phyloP scores from a whole-genome alignment of 768 basidiomycete species.

The Obba rivulosa region DNA sequence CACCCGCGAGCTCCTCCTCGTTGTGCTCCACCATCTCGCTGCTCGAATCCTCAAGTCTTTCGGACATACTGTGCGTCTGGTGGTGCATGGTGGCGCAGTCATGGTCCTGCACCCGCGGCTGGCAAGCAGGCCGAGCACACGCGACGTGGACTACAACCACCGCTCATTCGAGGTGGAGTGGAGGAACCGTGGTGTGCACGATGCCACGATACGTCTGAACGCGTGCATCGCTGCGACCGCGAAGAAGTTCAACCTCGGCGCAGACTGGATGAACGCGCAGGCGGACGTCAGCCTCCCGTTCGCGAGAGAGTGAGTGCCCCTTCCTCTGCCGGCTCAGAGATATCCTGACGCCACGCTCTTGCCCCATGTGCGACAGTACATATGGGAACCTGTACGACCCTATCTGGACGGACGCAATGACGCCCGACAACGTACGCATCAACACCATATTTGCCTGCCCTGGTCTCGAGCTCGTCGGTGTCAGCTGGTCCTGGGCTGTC shows the following conservation, averaged over 20 bases:
- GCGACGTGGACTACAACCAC: slow-evolving; percentile 65
- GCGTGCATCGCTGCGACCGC: slow-evolving; percentile 56
- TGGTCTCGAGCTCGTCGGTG: slow-evolving; percentile 53
- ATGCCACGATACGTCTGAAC: slow-evolving; percentile 51
- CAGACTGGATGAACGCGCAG: slow-evolving; percentile 77
- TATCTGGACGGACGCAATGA: slow-evolving; percentile 49
- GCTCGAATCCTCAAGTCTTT: slow-evolving; percentile 41
- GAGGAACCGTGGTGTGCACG: slow-evolving; percentile 38
- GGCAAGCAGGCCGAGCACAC: slow-evolving; percentile 42
- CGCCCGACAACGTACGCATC: slow-evolving; percentile 42
- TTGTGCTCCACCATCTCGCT: slow-evolving; percentile 49
- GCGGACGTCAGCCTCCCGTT: slow-evolving; percentile 68
- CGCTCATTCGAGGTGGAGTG: slow-evolving; percentile 58
- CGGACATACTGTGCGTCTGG: slow-evolving; percentile 48
- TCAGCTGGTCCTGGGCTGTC: slow-evolving; percentile 68
- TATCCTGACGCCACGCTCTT: background rate
- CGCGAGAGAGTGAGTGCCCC: slow-evolving; percentile 48
- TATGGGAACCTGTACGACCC: slow-evolving; percentile 44
- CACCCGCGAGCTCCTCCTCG: slow-evolving; percentile 29
- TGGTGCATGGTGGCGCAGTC: slow-evolving; percentile 69
- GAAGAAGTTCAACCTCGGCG: slow-evolving; percentile 40
- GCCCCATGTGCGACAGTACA: slow-evolving; percentile 7
- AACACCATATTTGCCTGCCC: slow-evolving; percentile 54
- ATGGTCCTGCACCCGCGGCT: slow-evolving; percentile 58
- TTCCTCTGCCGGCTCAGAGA: background rate